Conservation (phyloP, 2,329 filamentous ascomycete species). For the Trichoderma gracile region DNA sequence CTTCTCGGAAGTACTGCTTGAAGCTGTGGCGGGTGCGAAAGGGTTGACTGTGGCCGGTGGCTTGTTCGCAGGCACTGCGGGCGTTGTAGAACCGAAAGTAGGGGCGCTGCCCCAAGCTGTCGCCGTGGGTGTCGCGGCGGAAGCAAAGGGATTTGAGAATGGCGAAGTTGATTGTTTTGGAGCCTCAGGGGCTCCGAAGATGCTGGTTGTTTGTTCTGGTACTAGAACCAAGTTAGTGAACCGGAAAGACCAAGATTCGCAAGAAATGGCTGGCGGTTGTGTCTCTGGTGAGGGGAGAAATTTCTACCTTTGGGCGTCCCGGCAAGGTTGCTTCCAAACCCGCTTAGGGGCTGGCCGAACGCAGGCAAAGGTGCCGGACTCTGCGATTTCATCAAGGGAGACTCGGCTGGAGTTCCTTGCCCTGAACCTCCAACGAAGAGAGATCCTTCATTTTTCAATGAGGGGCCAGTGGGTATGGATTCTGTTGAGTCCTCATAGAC, state of each 20-base stretch:
- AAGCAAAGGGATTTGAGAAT: constrained; percentile 25
- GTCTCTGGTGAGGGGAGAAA: background rate
- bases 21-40: constrained; percentile 7
- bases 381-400: background rate
- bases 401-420: background rate
- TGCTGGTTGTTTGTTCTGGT: constrained; percentile 5
- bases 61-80: background rate
- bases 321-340: constrained; percentile 10
- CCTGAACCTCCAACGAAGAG: constrained; percentile 35
- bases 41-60: constrained; percentile 13
- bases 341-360: background rate
- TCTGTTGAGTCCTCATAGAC: constrained; percentile 46
- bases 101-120: background rate
- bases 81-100: background rate
- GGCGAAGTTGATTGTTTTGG: constrained; percentile 6
- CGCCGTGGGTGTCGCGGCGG: background rate
- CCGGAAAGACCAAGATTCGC: background rate
- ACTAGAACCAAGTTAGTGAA: constrained; percentile 22
- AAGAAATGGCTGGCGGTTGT: background rate
- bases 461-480: constrained; percentile 26
- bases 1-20: constrained; percentile 3
- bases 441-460: constrained; percentile 31
- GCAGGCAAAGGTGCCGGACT: constrained; percentile 14
- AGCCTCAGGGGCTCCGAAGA: constrained; percentile 7
- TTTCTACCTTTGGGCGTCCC: constrained; percentile 20